Percentiles rank a stretch among this genome's conserved stretches.
Conservation (phyloP, 495 filamentous ascomycete genomes). For the Podospora sp. region DNA sequence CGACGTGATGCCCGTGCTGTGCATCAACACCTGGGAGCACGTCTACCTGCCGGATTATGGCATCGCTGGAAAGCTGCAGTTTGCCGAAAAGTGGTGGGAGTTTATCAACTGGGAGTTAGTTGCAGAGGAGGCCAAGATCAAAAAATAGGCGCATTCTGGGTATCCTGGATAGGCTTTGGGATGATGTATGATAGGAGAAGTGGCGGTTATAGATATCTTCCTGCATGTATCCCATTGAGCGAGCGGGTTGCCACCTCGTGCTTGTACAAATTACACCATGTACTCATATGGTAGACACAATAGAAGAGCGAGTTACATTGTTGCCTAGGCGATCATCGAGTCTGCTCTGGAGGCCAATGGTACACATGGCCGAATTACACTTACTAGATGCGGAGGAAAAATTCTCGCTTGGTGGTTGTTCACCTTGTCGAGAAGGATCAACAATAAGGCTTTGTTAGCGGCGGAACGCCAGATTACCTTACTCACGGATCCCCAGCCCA, state of each 20-base stretch:
- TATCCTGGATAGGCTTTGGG: neutral
- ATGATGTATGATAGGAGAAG: neutral
- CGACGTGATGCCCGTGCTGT: constrained; percentile 74
- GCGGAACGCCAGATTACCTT: too few species aligned
- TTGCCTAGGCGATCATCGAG: neutral
- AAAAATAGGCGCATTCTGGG: neutral
- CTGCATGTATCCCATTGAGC: neutral
- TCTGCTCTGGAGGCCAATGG: too few species aligned
- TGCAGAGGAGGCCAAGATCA: constrained; percentile 30
- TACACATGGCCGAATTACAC: too few species aligned
- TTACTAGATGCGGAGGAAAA: too few species aligned
- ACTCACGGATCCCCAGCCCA: too few species aligned
- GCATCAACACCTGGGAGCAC: constrained; percentile 96
- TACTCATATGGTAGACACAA: neutral
- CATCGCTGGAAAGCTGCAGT: constrained; percentile 73
- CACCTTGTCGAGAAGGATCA: too few species aligned
- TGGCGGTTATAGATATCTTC: neutral
- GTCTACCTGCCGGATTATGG: constrained; percentile 87
- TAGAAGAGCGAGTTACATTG: neutral
- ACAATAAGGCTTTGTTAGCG: too few species aligned
- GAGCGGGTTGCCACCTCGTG: neutral
- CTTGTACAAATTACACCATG: neutral
- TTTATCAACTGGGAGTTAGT: constrained; percentile 83
- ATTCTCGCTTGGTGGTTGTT: too few species aligned
- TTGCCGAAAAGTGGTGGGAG: constrained; percentile 82